phyloP scores from a whole-genome alignment of 306 rosid genomes.

The Acmispon strigosus region DNA sequence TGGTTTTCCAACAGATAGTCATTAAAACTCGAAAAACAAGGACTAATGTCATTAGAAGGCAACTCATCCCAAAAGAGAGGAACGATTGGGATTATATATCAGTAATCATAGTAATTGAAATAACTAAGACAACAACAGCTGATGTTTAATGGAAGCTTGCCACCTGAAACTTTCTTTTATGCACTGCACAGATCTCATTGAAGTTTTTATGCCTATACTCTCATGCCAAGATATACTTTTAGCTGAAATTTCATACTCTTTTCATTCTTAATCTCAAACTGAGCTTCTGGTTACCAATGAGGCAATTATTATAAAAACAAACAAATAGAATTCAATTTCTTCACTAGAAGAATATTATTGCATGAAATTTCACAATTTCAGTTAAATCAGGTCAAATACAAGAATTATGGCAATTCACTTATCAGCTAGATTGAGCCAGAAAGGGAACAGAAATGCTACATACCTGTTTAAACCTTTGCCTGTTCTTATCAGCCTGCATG shows the following conservation, averaged over 20 bases:
- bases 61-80: not conserved
- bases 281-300: too few species aligned
- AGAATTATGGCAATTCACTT: not conserved
- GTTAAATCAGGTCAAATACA: too few species aligned
- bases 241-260: too few species aligned
- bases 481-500: conserved; percentile 58
- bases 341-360: too few species aligned
- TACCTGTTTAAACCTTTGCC: conserved; percentile 59
- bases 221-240: too few species aligned
- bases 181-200: too few species aligned
- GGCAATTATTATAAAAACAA: too few species aligned
- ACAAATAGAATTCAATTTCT: too few species aligned
- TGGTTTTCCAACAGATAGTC: not conserved
- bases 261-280: too few species aligned
- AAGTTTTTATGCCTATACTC: too few species aligned
- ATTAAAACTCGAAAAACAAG: not conserved
- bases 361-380: too few species aligned
- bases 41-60: not conserved
- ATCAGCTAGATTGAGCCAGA: not conserved
- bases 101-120: not conserved
- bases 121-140: not conserved
- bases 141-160: not conserved
- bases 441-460: not conserved
- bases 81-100: not conserved
- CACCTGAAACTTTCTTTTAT: not conserved